phyloP scores from a whole-genome alignment of 2,329 filamentous ascomycete species.

The Verticillium zaregamsianum region DNA sequence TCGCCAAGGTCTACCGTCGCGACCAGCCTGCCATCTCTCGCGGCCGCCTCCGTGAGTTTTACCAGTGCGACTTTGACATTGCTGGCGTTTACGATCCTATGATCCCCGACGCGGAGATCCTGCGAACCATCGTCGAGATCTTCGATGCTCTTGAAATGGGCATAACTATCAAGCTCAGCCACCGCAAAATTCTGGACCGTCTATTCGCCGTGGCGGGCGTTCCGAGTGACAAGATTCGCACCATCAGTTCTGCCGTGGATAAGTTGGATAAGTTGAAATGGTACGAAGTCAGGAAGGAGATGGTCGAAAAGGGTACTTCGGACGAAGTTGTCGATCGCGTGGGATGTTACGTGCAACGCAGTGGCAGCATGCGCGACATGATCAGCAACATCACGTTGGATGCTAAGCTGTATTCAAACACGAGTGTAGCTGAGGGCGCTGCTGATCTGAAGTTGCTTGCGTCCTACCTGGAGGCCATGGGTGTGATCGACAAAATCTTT shows the following conservation, averaged over 20 bases:
- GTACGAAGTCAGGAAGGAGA: slow-evolving; percentile 84
- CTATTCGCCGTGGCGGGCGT: slow-evolving; percentile 89
- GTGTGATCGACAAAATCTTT: slow-evolving; percentile 67
- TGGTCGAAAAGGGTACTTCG: slow-evolving; percentile 85
- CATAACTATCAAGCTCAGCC: slow-evolving; percentile 89
- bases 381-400: slow-evolving; percentile 65
- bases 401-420: slow-evolving; percentile 63
- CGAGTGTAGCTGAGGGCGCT: slow-evolving; percentile 71
- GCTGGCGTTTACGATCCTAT: slow-evolving; percentile 83
- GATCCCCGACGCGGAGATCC: slow-evolving; percentile 85
- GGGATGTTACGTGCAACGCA: slow-evolving; percentile 72
- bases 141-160: slow-evolving; percentile 71
- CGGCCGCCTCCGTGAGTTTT: slow-evolving; percentile 90
- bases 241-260: slow-evolving; percentile 88
- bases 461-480: slow-evolving; percentile 74
- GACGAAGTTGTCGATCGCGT: slow-evolving; percentile 78
- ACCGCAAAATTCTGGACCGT: slow-evolving; percentile 88
- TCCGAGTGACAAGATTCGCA: slow-evolving; percentile 77
- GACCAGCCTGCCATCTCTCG: slow-evolving; percentile 20
- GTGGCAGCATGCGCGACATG: slow-evolving; percentile 69
- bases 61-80: slow-evolving; percentile 95
- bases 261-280: slow-evolving; percentile 92
- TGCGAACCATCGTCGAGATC: slow-evolving; percentile 78
- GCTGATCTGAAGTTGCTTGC: slow-evolving; percentile 78
- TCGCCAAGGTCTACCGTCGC: slow-evolving; percentile 70